Conservation (phyloP, 2,329 filamentous ascomycete species). For the Parastagonospora nodorum region DNA sequence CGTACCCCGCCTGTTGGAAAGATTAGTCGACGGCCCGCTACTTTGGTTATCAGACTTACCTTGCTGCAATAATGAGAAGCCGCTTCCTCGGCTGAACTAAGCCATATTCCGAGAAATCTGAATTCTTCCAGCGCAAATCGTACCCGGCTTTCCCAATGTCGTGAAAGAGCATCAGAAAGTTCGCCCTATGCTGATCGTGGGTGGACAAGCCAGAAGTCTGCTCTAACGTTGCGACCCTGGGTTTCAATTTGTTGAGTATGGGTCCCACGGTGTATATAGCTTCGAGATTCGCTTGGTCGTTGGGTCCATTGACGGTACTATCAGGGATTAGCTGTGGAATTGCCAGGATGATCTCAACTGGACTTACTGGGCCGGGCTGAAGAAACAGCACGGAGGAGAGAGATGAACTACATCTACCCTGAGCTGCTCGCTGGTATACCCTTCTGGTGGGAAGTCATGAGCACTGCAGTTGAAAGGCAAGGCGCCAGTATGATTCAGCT, state of each 20-base stretch:
- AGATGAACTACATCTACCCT: conserved; percentile 24
- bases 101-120: conserved; percentile 23
- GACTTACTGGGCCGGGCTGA: conserved; percentile 24
- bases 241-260: conserved; percentile 15
- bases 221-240: conserved; percentile 22
- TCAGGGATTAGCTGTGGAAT: not conserved
- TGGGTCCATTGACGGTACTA: conserved; percentile 18
- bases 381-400: conserved; percentile 24
- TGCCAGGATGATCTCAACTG: too few species aligned
- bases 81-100: conserved; percentile 33
- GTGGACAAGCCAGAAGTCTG: conserved; percentile 19
- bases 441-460: conserved; percentile 14
- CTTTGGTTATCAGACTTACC: conserved; percentile 23
- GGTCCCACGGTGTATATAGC: conserved; percentile 18
- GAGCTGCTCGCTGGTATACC: not conserved
- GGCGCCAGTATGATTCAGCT: conserved; percentile 12
- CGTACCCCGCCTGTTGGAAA: conserved; percentile 17
- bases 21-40: too few species aligned
- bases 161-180: conserved; percentile 18
- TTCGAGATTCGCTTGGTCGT: conserved; percentile 29
- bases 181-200: conserved; percentile 3
- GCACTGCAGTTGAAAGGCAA: conserved; percentile 14
- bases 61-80: conserved; percentile 33
- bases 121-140: conserved; percentile 27
- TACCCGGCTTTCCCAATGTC: conserved; percentile 26